Percentiles rank a stretch among this genome's conserved stretches.
These are phyloP conservation scores for Schizopora paradoxa DNA, from an alignment of 1,284 basidiomycete genomes.

Conservation along the genomic window DNA sequence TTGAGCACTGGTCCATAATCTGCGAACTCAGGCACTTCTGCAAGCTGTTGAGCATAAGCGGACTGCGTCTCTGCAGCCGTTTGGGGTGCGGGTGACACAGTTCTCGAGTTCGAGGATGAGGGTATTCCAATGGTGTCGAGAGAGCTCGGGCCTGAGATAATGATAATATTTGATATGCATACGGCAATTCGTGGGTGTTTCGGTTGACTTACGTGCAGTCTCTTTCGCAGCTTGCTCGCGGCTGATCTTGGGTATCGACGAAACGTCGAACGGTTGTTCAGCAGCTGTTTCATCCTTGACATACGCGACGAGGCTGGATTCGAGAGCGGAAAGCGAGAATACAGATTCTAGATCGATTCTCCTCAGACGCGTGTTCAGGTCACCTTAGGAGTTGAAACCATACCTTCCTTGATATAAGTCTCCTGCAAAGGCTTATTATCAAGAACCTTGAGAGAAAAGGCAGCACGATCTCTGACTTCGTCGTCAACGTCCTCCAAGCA, in stretches of 20 bases:
- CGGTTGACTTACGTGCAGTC: constrained; percentile 59
- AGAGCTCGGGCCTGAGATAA: constrained; percentile 64
- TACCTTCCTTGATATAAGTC: constrained; percentile 88
- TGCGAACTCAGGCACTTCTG: constrained; percentile 82
- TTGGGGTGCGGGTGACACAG: constrained; percentile 60
- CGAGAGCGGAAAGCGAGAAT: constrained; percentile 82
- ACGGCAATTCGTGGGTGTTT: neutral
- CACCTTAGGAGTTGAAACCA: constrained; percentile 21
- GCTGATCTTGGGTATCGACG: constrained; percentile 86
- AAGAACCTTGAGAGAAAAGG: constrained; percentile 87
- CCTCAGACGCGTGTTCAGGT: constrained; percentile 1
- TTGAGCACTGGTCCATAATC: constrained; percentile 85
- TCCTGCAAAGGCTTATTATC: constrained; percentile 78
- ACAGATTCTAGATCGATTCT: constrained; percentile 65
- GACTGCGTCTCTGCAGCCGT: constrained; percentile 82
- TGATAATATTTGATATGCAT: constrained; percentile 4
- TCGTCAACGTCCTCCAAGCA: constrained; percentile 99
- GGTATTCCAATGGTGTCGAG: constrained; percentile 78
- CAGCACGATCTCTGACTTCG: constrained; percentile 96
- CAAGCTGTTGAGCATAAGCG: constrained; percentile 80
- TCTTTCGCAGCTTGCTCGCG: constrained; percentile 85
- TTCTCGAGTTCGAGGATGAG: constrained; percentile 48
- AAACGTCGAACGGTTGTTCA: constrained; percentile 71
- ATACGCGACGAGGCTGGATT: constrained; percentile 84
- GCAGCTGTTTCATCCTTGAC: constrained; percentile 75